Conservation (phyloP, 768 basidiomycete species). For the Pisolithus tinctorius region DNA sequence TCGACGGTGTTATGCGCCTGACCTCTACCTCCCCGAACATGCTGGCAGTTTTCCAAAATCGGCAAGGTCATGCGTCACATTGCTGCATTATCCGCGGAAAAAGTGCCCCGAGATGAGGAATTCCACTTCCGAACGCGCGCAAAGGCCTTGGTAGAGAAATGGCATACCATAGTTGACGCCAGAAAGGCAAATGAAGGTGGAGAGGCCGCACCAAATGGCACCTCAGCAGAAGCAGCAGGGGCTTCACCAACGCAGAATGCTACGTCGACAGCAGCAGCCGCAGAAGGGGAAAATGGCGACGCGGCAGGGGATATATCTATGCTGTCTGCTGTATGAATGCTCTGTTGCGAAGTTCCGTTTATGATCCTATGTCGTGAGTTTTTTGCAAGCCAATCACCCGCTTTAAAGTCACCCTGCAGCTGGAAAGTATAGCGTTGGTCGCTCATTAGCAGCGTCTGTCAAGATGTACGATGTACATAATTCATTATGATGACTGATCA, state of each 20-base stretch:
- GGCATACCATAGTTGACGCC: slow-evolving; percentile 34
- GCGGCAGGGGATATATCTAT: slow-evolving; percentile 34
- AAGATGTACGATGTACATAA: slow-evolving; percentile 19
- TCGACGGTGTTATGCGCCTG: slow-evolving; percentile 7
- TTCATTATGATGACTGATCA: neutral
- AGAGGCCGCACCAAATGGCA: slow-evolving; percentile 21
- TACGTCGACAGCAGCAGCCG: slow-evolving; percentile 21
- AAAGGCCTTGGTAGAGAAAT: slow-evolving; percentile 39
- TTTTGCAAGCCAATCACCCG: slow-evolving; percentile 9
- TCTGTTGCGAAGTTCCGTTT: slow-evolving; percentile 5
- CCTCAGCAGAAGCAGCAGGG: slow-evolving; percentile 12
- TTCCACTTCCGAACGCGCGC: slow-evolving; percentile 48
- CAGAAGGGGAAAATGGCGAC: slow-evolving; percentile 17
- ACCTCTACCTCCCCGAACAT: slow-evolving; percentile 2
- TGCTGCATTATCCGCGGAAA: slow-evolving; percentile 33
- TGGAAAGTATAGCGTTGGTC: slow-evolving; percentile 7
- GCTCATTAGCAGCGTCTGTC: slow-evolving; percentile 12
- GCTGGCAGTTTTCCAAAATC: slow-evolving; percentile 39
- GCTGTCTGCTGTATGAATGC: slow-evolving; percentile 29
- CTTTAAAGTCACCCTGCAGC: slow-evolving; percentile 15
- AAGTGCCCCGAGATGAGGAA: slow-evolving; percentile 46
- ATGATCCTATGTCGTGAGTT: slow-evolving; percentile 4
- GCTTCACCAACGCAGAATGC: slow-evolving; percentile 22
- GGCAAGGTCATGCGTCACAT: slow-evolving; percentile 61
- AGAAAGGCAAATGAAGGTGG: slow-evolving; percentile 27